Conservation (phyloP, 106 monocot genomes). For the Agapanthus africanus region DNA sequence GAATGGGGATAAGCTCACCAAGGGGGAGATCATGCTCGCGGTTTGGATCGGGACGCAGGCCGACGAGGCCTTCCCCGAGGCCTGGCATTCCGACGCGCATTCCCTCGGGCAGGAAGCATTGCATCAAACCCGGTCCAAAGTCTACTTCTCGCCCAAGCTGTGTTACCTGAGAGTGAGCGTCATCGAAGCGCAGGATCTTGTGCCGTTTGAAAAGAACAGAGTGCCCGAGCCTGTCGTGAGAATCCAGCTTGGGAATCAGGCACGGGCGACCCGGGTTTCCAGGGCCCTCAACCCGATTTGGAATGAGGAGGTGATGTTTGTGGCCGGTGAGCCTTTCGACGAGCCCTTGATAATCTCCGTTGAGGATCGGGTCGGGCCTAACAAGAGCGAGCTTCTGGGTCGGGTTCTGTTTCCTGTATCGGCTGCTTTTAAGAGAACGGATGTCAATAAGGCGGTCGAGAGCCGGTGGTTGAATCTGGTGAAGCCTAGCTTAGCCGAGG, state of each 20-base stretch:
- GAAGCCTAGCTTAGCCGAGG: background rate
- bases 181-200: constrained; percentile 76
- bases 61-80: constrained; percentile 77
- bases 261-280: constrained; percentile 43
- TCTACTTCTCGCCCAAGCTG: constrained; percentile 88
- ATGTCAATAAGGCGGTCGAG: background rate
- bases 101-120: constrained; percentile 24
- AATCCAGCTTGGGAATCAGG: constrained; percentile 62
- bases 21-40: constrained; percentile 74
- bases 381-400: constrained; percentile 51
- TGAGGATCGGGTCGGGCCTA: constrained; percentile 49
- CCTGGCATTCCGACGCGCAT: constrained; percentile 78
- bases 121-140: constrained; percentile 60
- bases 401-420: constrained; percentile 3
- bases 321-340: constrained; percentile 79
- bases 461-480: background rate
- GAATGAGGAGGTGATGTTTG: constrained; percentile 81
- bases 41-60: constrained; percentile 92
- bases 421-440: background rate
- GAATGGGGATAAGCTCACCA: constrained; percentile 34
- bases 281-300: constrained; percentile 43
- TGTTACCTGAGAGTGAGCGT: constrained; percentile 62
- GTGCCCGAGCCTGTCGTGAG: constrained; percentile 32
- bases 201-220: constrained; percentile 24
- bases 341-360: constrained; percentile 60